Evolutionary conservation across 768 basidiomycete species (phyloP).

Genomic region (Pleurotus salmoneostramineus): DNA sequence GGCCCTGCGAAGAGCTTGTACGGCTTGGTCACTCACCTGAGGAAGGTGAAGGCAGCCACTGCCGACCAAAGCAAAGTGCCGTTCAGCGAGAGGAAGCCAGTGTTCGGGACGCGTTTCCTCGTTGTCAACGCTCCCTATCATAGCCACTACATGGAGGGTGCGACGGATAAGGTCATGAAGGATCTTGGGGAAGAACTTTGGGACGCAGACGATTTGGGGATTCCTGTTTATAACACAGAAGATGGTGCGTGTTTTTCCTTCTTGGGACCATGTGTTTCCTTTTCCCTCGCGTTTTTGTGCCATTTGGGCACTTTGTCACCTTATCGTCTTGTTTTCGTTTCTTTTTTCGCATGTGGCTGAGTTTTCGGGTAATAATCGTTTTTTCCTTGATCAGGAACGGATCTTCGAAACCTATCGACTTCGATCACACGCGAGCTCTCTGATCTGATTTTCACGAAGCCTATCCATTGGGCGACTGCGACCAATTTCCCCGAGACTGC

Average conservation of each 20-base stretch:
- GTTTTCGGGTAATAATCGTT: background rate
- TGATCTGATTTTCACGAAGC: constrained; percentile 88
- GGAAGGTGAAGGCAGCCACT: constrained; percentile 84
- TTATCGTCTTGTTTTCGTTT: background rate
- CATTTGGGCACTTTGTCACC: background rate
- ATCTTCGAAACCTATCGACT: constrained; percentile 64
- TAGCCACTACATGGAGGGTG: constrained; percentile 75
- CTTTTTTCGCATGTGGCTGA: background rate
- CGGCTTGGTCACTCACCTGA: constrained; percentile 86
- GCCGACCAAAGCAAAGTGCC: constrained; percentile 95
- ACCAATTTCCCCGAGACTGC: constrained; percentile 87
- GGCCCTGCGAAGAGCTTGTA: constrained; percentile 90
- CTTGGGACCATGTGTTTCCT: constrained; percentile 13
- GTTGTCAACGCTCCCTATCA: constrained; percentile 97
- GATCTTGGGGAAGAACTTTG: constrained; percentile 85
- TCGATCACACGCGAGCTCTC: constrained; percentile 86
- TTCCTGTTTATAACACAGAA: constrained; percentile 92
- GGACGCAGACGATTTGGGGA: constrained; percentile 60
- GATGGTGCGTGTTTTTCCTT: constrained; percentile 55
- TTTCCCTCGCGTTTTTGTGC: background rate
- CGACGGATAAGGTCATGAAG: constrained; percentile 69
- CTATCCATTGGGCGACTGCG: constrained; percentile 92
- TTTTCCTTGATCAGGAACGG: constrained; percentile 55
- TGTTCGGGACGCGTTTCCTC: constrained; percentile 90
- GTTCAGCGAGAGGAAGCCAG: constrained; percentile 92